Evolutionary conservation across 495 filamentous ascomycete species (phyloP), one percentile per base, ranked within the genome.

Genomic region (Tuber calosporum): DNA sequence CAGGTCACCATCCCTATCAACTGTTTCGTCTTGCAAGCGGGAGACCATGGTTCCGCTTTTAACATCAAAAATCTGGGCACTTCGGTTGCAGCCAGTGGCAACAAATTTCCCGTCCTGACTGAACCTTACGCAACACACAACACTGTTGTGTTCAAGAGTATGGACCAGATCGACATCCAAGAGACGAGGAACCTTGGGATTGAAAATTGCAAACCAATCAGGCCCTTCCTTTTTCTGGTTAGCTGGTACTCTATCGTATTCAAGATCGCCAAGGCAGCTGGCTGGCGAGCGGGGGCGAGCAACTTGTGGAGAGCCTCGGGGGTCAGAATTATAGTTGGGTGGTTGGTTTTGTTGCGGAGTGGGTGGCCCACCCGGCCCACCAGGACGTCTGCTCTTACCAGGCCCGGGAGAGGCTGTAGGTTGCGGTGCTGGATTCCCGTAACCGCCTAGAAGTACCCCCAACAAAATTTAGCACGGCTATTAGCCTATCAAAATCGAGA

Each of bases 141-240:
- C 92, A 74, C 92, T 95, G 77, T 96, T 92, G 78, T 96, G 93
- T 73, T 87, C 86, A 20, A 96, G 85, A 26, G 91, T 93, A 81
- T 95, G 92, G n/a, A 94, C 88, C 36, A 96, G 85, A 73, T 96
- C 92, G 42, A 96, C 91, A 80, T 96, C 93, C 69, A 96, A 86
- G 45, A 92, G 87, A 67, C 93, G 91, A 71, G 90, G 91, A 45
- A 96, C 90, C 69, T 89, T 86, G 62, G 92, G 91, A 83, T 96
- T 96, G 85, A 94, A 96, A 72, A 96, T 89, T 41, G 90, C 92
- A 83, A 92, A 94, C 93, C 93, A 96, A 82, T 96, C 93, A 20
- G 86, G 82, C 22, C 90, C 89, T 72, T 93, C 90, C 75, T 93
- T 93, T 85, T 95, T 95, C 72, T 93, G 89, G 69, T 92, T 88